A percentile compares a stretch with the other conserved stretches of the same genome.
Evolutionary conservation across 1,284 basidiomycete species (phyloP).

Genomic region (Pseudozyma pruni): DNA sequence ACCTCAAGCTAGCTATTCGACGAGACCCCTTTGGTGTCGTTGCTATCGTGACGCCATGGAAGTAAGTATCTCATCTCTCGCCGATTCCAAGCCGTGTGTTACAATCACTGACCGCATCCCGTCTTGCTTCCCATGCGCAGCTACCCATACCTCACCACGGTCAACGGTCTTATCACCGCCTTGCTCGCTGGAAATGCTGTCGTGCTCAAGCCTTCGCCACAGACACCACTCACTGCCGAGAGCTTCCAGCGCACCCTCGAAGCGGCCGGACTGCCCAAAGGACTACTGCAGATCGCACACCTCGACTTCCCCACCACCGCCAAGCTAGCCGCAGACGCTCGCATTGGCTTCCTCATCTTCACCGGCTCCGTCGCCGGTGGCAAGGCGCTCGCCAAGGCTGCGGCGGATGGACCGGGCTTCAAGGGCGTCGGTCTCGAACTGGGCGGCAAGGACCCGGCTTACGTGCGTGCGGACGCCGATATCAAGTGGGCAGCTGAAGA

Average conservation of each 20-base stretch:
- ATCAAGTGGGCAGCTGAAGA: slow-evolving; percentile 83
- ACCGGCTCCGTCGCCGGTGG: slow-evolving; percentile 84
- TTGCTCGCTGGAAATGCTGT: slow-evolving; percentile 79
- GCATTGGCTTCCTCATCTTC: slow-evolving; percentile 85
- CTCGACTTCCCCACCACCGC: slow-evolving; percentile 76
- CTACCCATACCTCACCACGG: slow-evolving; percentile 71
- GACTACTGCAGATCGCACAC: slow-evolving; percentile 83
- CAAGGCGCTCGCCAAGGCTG: slow-evolving; percentile 75
- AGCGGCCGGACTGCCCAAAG: slow-evolving; percentile 79
- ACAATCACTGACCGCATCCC: neutral
- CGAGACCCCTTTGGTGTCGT: slow-evolving; percentile 88
- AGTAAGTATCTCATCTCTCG: slow-evolving; percentile 60
- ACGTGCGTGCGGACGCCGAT: slow-evolving; percentile 85
- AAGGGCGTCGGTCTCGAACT: slow-evolving; percentile 80
- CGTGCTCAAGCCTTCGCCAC: slow-evolving; percentile 91
- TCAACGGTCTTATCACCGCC: slow-evolving; percentile 81
- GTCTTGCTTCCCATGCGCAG: neutral
- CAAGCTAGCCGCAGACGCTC: slow-evolving; percentile 76
- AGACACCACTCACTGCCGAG: slow-evolving; percentile 88
- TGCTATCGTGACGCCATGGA: slow-evolving; percentile 87
- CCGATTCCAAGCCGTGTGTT: too few species aligned
- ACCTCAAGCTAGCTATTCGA: slow-evolving; percentile 83
- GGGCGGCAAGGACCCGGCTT: slow-evolving; percentile 95
- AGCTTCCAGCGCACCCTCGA: slow-evolving; percentile 78
- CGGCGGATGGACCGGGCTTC: slow-evolving; percentile 74